Percentiles rank a stretch among this genome's conserved stretches.
phyloP scores from a whole-genome alignment of 2,329 filamentous ascomycete species.

The Magnaporthales sp. region DNA sequence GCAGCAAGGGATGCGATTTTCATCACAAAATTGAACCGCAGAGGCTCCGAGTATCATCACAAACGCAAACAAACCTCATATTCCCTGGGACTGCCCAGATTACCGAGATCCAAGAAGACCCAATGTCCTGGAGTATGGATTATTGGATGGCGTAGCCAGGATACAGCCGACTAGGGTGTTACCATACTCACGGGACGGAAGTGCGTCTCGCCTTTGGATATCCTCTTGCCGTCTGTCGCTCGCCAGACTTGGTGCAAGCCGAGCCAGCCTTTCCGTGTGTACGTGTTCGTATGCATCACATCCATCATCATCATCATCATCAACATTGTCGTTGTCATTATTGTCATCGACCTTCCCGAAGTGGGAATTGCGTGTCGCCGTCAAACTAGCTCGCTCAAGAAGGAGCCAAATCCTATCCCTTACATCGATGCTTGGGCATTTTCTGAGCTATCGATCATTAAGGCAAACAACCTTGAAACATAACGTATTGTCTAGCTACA shows the following conservation, averaged over 20 bases:
- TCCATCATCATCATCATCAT: not conserved
- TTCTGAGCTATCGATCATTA: not conserved
- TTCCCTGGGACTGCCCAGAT: not conserved
- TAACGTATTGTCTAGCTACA: not conserved
- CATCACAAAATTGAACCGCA: not conserved
- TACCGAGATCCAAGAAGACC: not conserved
- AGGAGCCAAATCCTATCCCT: not conserved
- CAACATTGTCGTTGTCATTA: not conserved
- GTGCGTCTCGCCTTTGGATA: not conserved
- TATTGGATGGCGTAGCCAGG: not conserved
- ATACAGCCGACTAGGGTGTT: not conserved
- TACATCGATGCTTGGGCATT: not conserved
- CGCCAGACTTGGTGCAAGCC: not conserved
- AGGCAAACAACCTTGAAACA: no score
- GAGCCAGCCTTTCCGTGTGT: not conserved
- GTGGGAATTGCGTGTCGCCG: not conserved
- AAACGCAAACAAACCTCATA: not conserved
- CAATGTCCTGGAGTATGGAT: not conserved
- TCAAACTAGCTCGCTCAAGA: not conserved
- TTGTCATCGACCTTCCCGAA: not conserved
- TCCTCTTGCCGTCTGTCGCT: not conserved
- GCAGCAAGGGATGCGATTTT: not conserved
- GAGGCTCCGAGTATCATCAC: no score
- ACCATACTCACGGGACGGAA: not conserved
- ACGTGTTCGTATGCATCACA: not conserved